Percentiles rank a stretch among this genome's conserved stretches.
These are phyloP conservation scores for Stromatinia cepivora DNA, from an alignment of 2,329 filamentous ascomycete genomes.

Conservation along the genomic window DNA sequence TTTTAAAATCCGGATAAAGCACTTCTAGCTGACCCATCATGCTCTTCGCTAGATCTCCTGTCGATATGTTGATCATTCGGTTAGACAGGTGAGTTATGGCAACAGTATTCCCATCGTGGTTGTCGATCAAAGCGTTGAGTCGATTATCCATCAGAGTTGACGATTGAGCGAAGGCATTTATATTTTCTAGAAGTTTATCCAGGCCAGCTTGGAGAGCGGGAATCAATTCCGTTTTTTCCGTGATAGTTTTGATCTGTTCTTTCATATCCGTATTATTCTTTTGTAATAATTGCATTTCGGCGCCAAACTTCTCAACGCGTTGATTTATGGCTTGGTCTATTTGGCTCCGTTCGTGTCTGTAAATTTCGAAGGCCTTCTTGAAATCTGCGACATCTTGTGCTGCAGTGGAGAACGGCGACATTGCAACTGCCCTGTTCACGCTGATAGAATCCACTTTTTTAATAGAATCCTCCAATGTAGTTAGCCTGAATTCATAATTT, in stretches of 20 bases:
- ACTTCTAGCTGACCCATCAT: constrained; percentile 20
- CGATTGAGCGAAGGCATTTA: background rate
- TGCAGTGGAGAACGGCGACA: constrained; percentile 10
- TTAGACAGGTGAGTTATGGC: constrained; percentile 10
- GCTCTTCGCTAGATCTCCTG: constrained; percentile 15
- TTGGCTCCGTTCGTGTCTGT: background rate
- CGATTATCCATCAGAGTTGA: background rate
- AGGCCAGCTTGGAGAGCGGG: background rate
- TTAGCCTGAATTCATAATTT: constrained; percentile 5
- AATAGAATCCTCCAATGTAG: constrained; percentile 1
- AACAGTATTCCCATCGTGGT: constrained; percentile 7
- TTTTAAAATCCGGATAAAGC: constrained; percentile 17
- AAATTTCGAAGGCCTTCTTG: constrained; percentile 3
- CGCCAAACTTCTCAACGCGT: background rate
- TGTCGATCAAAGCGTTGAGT: background rate
- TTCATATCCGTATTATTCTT: background rate
- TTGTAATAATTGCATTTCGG: background rate
- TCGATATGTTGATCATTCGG: constrained; percentile 12
- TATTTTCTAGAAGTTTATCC: background rate
- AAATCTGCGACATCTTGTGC: background rate
- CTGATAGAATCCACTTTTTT: background rate
- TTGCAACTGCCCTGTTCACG: background rate
- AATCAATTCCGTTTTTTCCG: background rate
- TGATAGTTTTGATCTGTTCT: background rate
- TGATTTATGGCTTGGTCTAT: background rate